Evolutionary conservation across 805 yeast species (phyloP).

Genomic region (Yarrowia keelungensis): DNA sequence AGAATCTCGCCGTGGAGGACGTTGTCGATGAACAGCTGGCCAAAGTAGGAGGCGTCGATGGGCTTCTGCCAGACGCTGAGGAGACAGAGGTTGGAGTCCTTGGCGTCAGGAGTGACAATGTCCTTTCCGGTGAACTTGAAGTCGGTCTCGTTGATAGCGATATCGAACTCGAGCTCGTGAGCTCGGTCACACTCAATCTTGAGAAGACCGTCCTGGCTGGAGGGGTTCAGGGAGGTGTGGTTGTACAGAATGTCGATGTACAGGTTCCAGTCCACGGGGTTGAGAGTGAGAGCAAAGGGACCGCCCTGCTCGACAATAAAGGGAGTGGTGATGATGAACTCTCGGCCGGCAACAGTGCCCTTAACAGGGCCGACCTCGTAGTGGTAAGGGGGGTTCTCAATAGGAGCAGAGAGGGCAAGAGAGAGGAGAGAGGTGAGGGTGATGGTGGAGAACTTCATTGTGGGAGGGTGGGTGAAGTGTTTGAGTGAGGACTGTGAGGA

Average conservation of each 20-base stretch:
- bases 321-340: not conserved
- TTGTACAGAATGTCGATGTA: not conserved
- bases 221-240: not conserved
- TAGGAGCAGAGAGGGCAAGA: not conserved
- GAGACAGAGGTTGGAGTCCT: not conserved
- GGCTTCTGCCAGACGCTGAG: not conserved
- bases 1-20: not conserved
- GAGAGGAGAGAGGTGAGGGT: not conserved
- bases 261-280: not conserved
- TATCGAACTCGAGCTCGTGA: not conserved
- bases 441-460: not conserved
- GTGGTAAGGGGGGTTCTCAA: not conserved
- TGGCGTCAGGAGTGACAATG: not conserved
- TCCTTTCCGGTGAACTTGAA: not conserved
- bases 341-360: not conserved
- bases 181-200: not conserved
- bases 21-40: not conserved
- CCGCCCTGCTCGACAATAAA: not conserved
- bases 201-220: not conserved
- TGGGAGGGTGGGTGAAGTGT: not conserved
- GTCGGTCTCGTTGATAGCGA: not conserved
- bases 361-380: not conserved
- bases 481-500: not conserved
- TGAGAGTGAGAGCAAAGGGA: not conserved
- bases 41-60: not conserved